Base-by-base conservation (phyloP, 1,284 basidiomycete species). In the Sporisorium reilianum region DNA sequence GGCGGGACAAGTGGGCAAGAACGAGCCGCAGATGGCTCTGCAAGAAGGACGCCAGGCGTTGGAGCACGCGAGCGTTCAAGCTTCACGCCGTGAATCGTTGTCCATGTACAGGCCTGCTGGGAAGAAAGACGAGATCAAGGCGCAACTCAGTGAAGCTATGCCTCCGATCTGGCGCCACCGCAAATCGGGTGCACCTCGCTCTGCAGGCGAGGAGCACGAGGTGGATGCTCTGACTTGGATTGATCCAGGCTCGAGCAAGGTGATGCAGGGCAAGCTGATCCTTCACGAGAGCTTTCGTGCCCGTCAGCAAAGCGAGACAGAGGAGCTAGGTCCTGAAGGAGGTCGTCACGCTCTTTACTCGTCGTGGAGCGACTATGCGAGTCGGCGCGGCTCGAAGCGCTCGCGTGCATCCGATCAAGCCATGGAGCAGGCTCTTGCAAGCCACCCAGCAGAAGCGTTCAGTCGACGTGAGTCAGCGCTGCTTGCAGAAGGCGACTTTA, bases 121-220 rank as follows among this genome's bases (percentile, higher is more conserved):
- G 1, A 50, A 59, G 12, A 40, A 30, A 18, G 55, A 68, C n/a
- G 59, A 62, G 25, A 53, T 68, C 55, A 62, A 55, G 20, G 65
- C 65, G 25, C 60, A 63, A 26, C 59, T 68, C 11, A 51, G 60
- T 0, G 65, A 68, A 5, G 42, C 32, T 5, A 16, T 20, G 5
- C n/a, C 18, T 18, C 25, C 32, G 16, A n/a, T 26, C 1, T 22
- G 20, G 28, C 22, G n/a, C 5, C 57, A 23, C 7, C 5, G n/a
- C n/a, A n/a, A n/a, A 11, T 23, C 32, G 3, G 28, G 12, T 5
- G 25, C 25, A 16, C 25, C 23, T 23, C 41, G 20, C 2, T 16
- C 32, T 20, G 55, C 22, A 10, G 41, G 25, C 20, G 11, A 42
- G 10, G 53, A 28, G 18, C 22, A 30, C 25, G 32, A n/a, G 8